Base-by-base conservation (phyloP, 139 green algal genomes). In the Haematococcus sp. region DNA sequence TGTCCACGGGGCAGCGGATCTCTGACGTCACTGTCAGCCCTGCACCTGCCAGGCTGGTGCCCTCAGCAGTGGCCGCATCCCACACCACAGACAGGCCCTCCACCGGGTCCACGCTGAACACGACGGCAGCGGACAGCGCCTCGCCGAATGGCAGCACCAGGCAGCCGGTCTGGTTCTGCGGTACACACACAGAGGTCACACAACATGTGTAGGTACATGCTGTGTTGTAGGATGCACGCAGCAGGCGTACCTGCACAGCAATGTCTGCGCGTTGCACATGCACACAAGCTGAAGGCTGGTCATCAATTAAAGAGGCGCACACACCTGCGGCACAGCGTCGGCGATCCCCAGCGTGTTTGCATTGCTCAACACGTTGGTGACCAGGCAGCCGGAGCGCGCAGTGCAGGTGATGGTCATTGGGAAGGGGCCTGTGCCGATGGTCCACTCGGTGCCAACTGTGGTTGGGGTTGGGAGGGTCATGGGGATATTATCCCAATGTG, bases 381-480 rank as follows among this genome's bases (percentile, higher is more conserved):
- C 17, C 2, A 68, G 61, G 33, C 61, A 68, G 17, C 61, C 61
- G 17, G 61, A 68, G 32, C 61, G 31, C 7, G 61, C 61, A 30
- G 23, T n/a, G 32, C 61, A 68, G 20, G 61, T 68, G 25, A 68
- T 4, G 9, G 51, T 51, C 61, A 68, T 68, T 9, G 61, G 61
- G 9, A 17, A 52, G 15, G 61, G 61, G 17, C 61, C 61, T 7
- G 23, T 35, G 15, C 61, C 61, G 23, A 68, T 68, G 31, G 61
- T 68, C 61, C 61, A 68, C 32, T 68, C 61, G 17, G 61, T 68
- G 61, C 61, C 61, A 30, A 68, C 61, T 49, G 40, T 11, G 40
- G 40, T 49, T 49, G 7, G 40, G 7, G 40, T 49, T 49, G 11
- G 7, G 7, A 49, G 7, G 7, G 40, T 49, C 11, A 49, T 49